Base-by-base conservation (phyloP, 202 grass and related monocot genomes). In the Bolboschoenoplectus hybrid region DNA sequence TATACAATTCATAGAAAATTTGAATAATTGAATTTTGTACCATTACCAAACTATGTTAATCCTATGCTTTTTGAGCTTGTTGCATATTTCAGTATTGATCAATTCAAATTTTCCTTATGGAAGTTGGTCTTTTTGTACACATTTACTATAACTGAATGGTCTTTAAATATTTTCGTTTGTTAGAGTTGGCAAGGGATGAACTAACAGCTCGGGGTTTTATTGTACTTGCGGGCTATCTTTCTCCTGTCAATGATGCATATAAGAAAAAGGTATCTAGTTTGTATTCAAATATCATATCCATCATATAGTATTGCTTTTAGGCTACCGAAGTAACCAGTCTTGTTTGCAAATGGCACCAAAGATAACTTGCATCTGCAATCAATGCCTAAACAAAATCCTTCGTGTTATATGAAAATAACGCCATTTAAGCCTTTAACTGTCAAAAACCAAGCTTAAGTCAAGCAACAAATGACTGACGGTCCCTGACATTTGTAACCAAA, bases 211-310 rank as follows among this genome's bases (percentile, higher is more conserved):
- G 79, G 86, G 93, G 90, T 43, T 94, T 88, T 77, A n/a, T 44
- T 50, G 91, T 98, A 11, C 17, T 92, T 38, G 91, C 80, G 80
- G 96, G 90, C 2, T 95, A 98, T 76, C 88, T 98, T 89, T 98
- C 96, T 53, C 96, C 96, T 6, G 96, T 92, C 72, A 98, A 92
- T 63, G 96, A 98, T 46, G 93, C 96, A 14, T 98, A 95, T 40
- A 92, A 90, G 78, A 98, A 98, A 89, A 92, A 92, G 91, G 96
- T 98, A 82, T 26, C n/a, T 82, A 57, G 2, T 69, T 4, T 82
- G 45, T 14, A 56, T n/a, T 82, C 3, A 82, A 34, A 75, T 52
- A 51, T 10, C 46, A 26, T 26, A 16, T 41, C 3, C 40, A 10
- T 7, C 38, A 43, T 43, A 4, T 68, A 9, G 26, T 68, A 68